Conservation (phyloP, 2,329 filamentous ascomycete genomes). For the Sarocladium kiliense region DNA sequence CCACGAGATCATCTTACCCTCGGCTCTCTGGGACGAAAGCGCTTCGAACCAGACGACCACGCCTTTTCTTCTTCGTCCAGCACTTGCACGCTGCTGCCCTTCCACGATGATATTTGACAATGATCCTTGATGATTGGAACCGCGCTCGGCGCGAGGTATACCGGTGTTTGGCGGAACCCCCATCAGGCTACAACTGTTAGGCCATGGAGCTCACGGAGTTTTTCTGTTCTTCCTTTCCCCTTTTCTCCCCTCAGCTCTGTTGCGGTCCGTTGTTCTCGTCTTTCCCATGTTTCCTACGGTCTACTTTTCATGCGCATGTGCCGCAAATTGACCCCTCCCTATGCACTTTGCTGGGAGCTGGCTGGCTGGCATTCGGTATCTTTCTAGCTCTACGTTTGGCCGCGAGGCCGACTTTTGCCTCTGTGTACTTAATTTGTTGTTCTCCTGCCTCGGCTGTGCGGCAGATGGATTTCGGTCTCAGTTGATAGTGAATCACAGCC, state of each 20-base stretch:
- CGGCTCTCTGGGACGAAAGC: constrained; percentile 12
- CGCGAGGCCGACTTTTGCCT: background rate
- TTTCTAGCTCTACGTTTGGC: background rate
- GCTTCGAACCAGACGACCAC: background rate
- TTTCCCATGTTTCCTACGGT: too few species aligned
- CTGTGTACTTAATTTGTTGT: background rate
- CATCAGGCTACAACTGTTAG: background rate
- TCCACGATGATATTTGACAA: constrained; percentile 1
- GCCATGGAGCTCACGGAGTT: constrained; percentile 2
- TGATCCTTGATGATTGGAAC: background rate
- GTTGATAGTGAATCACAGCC: background rate
- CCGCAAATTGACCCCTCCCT: too few species aligned
- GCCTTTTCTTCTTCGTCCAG: too few species aligned
- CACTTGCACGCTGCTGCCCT: background rate
- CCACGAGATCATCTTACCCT: constrained; percentile 21
- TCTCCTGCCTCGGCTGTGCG: background rate
- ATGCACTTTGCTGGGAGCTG: too few species aligned
- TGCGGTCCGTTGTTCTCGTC: background rate
- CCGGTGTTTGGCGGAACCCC: background rate
- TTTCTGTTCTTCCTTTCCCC: background rate
- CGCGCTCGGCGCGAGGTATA: background rate
- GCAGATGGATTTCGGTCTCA: background rate
- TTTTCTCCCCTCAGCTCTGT: background rate
- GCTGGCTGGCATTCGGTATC: background rate
- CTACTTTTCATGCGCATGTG: too few species aligned